These are phyloP conservation scores for Gloeostereum incarnatum DNA, from an alignment of 768 basidiomycete genomes.

Conservation along the genomic window DNA sequence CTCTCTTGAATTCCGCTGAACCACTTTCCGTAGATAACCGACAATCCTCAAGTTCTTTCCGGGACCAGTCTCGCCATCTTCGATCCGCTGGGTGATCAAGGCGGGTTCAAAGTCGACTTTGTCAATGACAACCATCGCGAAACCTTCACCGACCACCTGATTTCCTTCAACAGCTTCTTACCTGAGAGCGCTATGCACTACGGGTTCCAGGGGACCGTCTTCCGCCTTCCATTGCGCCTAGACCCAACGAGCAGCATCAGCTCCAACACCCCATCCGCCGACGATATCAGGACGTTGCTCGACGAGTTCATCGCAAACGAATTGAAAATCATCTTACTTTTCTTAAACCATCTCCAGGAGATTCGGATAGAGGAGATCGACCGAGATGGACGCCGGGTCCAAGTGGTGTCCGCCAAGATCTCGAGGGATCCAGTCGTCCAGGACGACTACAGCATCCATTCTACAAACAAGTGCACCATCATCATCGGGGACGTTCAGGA, in stretches of 20 bases:
- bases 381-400: slow-evolving; percentile 14
- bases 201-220: slow-evolving; percentile 29
- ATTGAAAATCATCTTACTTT: slow-evolving; percentile 29
- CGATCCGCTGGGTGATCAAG: slow-evolving; percentile 26
- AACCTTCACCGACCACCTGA: slow-evolving; percentile 20
- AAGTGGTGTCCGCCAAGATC: slow-evolving; percentile 6
- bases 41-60: slow-evolving; percentile 40
- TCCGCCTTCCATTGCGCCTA: slow-evolving; percentile 36
- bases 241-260: slow-evolving; percentile 23
- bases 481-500: slow-evolving; percentile 13
- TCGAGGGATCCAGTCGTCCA: neutral
- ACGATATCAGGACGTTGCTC: slow-evolving; percentile 28
- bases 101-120: slow-evolving; percentile 22
- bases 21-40: too few species aligned
- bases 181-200: too few species aligned
- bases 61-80: slow-evolving; percentile 27
- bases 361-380: slow-evolving; percentile 32
- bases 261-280: slow-evolving; percentile 16
- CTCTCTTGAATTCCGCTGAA: too few species aligned
- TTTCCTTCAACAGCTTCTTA: slow-evolving; percentile 19
- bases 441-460: slow-evolving; percentile 7
- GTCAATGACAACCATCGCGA: slow-evolving; percentile 10
- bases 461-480: slow-evolving; percentile 11
- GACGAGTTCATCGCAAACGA: slow-evolving; percentile 29
- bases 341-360: slow-evolving; percentile 26